Evolutionary conservation across 2,329 filamentous ascomycete species (phyloP).

Genomic region (Zelopaecilomyces penicillatus): DNA sequence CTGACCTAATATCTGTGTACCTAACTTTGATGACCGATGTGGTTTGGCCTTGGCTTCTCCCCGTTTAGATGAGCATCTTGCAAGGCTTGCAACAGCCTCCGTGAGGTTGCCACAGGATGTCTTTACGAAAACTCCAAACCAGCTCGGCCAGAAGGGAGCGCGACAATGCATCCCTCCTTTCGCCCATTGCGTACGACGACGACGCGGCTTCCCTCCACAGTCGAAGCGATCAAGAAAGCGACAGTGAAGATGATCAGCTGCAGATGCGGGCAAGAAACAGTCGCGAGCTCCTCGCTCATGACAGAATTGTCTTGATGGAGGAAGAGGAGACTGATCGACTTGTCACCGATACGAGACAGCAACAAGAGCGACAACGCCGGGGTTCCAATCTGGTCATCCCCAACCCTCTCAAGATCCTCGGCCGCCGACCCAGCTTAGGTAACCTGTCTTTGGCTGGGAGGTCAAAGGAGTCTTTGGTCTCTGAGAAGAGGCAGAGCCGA

Average conservation of each 20-base stretch:
- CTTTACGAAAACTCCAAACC: slow-evolving; percentile 14
- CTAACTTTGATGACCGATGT: too few species aligned
- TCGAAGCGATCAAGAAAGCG: slow-evolving; percentile 64
- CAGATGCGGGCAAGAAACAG: slow-evolving; percentile 58
- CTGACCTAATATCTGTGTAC: too few species aligned
- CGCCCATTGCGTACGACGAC: slow-evolving; percentile 57
- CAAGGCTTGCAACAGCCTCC: background rate
- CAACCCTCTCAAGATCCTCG: slow-evolving; percentile 40
- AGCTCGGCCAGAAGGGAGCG: slow-evolving; percentile 13
- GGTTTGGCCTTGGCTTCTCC: too few species aligned
- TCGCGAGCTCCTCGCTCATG: slow-evolving; percentile 60
- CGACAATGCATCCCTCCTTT: slow-evolving; percentile 45
- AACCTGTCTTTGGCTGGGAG: slow-evolving; percentile 28
- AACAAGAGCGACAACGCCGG: slow-evolving; percentile 41
- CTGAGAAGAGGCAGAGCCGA: slow-evolving; percentile 41
- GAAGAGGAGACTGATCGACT: slow-evolving; percentile 63
- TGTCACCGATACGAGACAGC: slow-evolving; percentile 43
- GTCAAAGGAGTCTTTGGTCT: slow-evolving; percentile 40
- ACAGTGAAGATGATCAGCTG: slow-evolving; percentile 67
- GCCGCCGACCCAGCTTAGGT: slow-evolving; percentile 27
- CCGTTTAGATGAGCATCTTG: too few species aligned
- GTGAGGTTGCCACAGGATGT: slow-evolving; percentile 11
- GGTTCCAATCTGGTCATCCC: slow-evolving; percentile 42
- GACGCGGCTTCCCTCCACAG: slow-evolving; percentile 60
- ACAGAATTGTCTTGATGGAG: slow-evolving; percentile 63